Evolutionary conservation across 192 early-diverging fungal genomes (phyloP), one percentile per base, ranked within the genome.

Genomic region (Umbelopsis sp.): DNA sequence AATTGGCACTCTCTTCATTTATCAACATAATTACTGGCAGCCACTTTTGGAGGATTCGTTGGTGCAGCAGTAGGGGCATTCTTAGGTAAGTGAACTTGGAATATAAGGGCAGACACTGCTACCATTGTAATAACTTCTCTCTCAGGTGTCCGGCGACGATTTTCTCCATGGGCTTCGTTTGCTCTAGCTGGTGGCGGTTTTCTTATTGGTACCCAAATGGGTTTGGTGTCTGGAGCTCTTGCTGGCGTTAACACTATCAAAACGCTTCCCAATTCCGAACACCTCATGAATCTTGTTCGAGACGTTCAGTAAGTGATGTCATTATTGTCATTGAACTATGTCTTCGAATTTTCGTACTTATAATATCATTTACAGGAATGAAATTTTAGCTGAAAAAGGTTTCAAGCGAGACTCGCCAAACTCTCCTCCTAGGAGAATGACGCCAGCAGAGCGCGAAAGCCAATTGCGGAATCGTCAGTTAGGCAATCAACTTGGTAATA

Each of bases 171-270:
- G 20, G 68, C 65, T 14, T 34, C 74, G 11, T 49, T 76, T 20
- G 68, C 71, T 10, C 29, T 80, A 1, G 52, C 74, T n/a, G 79
- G 68, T 29, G 74, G 74, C 29, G 70, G 71, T 17, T 76, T 76
- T 45, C 26, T 80, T n/a, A 56, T 80, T 45, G 79, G 79, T 4
- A 53, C 74, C 20, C 79, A 80, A 73, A 75, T 80, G 45, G 79
- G 79, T 25, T 25, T 80, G 10, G 67, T 80, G 16, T 69, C 74
- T 4, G 79, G 79, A 3, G 74, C 71, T 14, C 45, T 80, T 32
- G 45, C 74, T 24, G 72, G 74, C 20, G 68, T 76, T 12, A 65
- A 56, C 10, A 67, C 71, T 5, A 73, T 80, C 36, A 75, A 73
- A 31, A 26, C 74, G 11, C 29, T 80, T 24, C 74, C 74, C 3